phyloP scores from a whole-genome alignment of 2,329 filamentous ascomycete genomes.

The Colletotrichum sp. region DNA sequence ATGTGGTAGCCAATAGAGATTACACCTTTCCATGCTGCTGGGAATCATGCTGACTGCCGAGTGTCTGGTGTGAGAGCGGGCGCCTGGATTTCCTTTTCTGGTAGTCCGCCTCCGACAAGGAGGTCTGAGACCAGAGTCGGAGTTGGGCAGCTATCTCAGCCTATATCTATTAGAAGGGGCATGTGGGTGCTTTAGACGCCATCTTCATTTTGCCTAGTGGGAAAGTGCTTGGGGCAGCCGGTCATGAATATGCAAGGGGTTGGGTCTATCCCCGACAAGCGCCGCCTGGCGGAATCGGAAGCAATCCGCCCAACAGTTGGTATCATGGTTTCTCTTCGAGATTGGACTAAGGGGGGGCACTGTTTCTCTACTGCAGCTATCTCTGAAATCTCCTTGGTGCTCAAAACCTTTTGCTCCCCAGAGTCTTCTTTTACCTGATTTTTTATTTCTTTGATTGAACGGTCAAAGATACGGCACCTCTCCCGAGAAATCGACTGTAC shows the following conservation, averaged over 20 bases:
- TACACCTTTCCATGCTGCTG: background rate
- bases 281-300: background rate
- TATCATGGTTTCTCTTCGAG: background rate
- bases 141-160: background rate
- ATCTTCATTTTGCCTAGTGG: background rate
- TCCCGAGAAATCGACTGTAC: background rate
- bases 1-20: background rate
- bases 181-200: background rate
- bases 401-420: background rate
- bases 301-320: background rate
- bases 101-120: background rate
- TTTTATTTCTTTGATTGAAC: background rate
- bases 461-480: background rate
- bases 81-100: background rate
- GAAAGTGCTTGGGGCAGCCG: background rate
- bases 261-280: background rate
- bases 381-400: background rate
- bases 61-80: background rate
- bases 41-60: background rate
- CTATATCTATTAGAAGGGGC: background rate
- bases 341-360: background rate
- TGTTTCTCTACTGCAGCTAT: background rate
- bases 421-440: background rate
- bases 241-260: background rate
- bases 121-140: background rate